phyloP scores from a whole-genome alignment of 495 filamentous ascomycete genomes.

The Neurospora sp. region DNA sequence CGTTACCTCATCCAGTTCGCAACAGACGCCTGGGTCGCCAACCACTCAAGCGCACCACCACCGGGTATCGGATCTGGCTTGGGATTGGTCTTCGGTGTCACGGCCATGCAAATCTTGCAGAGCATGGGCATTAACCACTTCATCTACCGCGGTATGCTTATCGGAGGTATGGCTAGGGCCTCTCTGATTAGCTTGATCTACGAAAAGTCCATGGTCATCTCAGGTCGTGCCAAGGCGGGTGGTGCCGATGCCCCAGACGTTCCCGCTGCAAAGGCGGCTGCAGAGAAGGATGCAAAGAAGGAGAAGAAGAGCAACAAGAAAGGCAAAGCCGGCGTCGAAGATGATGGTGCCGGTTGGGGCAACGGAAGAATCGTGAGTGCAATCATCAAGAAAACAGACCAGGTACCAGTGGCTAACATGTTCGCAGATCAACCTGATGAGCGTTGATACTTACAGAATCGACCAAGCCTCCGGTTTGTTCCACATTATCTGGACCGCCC shows the following conservation, averaged over 20 bases:
- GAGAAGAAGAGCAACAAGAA: slow-evolving; percentile 25
- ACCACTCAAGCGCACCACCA: slow-evolving; percentile 35
- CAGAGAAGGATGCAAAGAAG: slow-evolving; percentile 19
- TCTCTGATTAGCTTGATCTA: slow-evolving; percentile 68
- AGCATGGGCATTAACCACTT: slow-evolving; percentile 70
- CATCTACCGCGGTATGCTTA: slow-evolving; percentile 70
- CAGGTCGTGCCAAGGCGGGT: slow-evolving; percentile 66
- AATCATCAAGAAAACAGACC: neutral
- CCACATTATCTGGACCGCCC: slow-evolving; percentile 82
- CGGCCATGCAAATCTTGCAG: slow-evolving; percentile 63
- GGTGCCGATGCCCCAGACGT: slow-evolving; percentile 29
- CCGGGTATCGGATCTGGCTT: slow-evolving; percentile 59
- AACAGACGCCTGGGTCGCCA: slow-evolving; percentile 60
- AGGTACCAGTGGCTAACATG: slow-evolving; percentile 3
- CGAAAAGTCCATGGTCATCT: slow-evolving; percentile 74
- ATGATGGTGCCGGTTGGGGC: slow-evolving; percentile 72
- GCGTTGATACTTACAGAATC: slow-evolving; percentile 82
- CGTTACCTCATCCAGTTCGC: slow-evolving; percentile 73
- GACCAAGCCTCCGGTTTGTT: slow-evolving; percentile 80
- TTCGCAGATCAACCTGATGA: slow-evolving; percentile 66
- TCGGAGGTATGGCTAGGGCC: slow-evolving; percentile 66
- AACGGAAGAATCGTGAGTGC: slow-evolving; percentile 64
- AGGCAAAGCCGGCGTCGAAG: slow-evolving; percentile 38
- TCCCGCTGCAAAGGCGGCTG: slow-evolving; percentile 27
- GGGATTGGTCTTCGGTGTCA: slow-evolving; percentile 67